Evolutionary conservation across 2,329 filamentous ascomycete species (phyloP).

Genomic region (Neopestalotiopsis clavispora): DNA sequence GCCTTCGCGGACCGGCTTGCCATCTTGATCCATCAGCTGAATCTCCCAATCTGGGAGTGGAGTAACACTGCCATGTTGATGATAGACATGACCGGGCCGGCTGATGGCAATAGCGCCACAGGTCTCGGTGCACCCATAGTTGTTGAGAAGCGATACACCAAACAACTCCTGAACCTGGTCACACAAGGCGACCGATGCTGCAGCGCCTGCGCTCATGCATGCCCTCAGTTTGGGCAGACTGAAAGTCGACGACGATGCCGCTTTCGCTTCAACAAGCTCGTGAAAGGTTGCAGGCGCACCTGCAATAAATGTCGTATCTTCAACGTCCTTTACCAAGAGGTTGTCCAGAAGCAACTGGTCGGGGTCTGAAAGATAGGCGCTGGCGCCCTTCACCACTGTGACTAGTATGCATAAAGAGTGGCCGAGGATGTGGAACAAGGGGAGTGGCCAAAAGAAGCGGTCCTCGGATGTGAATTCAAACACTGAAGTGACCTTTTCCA

Average conservation of each 20-base stretch:
- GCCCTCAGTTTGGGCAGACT: slow-evolving; percentile 3
- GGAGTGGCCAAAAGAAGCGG: slow-evolving; percentile 13
- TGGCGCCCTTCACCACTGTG: slow-evolving; percentile 6
- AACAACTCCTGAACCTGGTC: slow-evolving; percentile 8
- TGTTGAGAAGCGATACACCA: slow-evolving; percentile 1
- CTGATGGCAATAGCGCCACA: slow-evolving; percentile 13
- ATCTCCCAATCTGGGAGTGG: slow-evolving; percentile 12
- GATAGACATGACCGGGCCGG: neutral
- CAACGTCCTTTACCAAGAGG: slow-evolving; percentile 3
- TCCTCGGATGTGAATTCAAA: slow-evolving; percentile 5
- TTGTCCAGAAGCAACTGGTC: slow-evolving; percentile 4
- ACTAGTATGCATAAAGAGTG: slow-evolving; percentile 10
- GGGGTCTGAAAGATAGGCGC: slow-evolving; percentile 12
- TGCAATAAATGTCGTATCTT: slow-evolving; percentile 5
- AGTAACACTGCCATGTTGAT: neutral
- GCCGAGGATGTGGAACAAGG: slow-evolving; percentile 12
- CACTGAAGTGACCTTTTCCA: slow-evolving; percentile 4
- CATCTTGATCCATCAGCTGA: slow-evolving; percentile 14
- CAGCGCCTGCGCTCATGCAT: slow-evolving; percentile 12
- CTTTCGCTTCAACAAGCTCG: slow-evolving; percentile 4
- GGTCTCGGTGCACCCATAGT: slow-evolving; percentile 12
- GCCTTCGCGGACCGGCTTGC: slow-evolving; percentile 1
- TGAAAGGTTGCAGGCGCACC: slow-evolving; percentile 12
- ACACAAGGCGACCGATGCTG: neutral
- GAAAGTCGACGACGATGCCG: neutral